Base-by-base conservation (phyloP, 2,329 filamentous ascomycete species). In the Ascochyta pisi region DNA sequence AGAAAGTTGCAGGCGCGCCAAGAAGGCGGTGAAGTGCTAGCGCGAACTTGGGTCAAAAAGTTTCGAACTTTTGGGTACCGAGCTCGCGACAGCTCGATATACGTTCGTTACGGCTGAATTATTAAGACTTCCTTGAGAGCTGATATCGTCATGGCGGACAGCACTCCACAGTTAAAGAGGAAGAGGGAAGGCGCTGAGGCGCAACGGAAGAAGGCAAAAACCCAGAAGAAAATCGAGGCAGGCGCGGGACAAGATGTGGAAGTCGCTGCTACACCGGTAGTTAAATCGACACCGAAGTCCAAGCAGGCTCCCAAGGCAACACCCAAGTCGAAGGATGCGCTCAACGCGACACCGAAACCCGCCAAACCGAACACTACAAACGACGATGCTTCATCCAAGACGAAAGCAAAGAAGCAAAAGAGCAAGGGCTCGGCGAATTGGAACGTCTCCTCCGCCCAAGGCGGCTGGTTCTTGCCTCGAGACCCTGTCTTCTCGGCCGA, bases 401-500 rank as follows among this genome's bases (percentile, higher is more conserved):
- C 45, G 23, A 60, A 66, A 43, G 37, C 48, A 24, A 69, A 66
- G 60, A 69, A 66, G 54, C 51, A 57, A 12, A 71, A 69, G 54
- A 45, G 54, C 38, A 67, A 65, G 44, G 48, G 49, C 33, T 37
- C 51, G 3, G 54, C 57, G 24, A 60, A 59, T 33, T 73, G 70
- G 70, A 44, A 64, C 54, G 33, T 83, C 9, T 83, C 82, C 16
- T 70, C 77, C n/a, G 73, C 81, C 7, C 70, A 79, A 27, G 85
- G 83, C 37, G 86, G 86, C 22, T 80, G 81, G 50, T 84, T 85
- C 65, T 75, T 83, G 52, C 75, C 81, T 41, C 71, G 83, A 45
- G 83, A 88, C 64, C 83, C 86, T 6, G 67, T 86, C 8, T 83
- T 87, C 67, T 82, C 84, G 3, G 60, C 63, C n/a, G 83, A 88